These are phyloP conservation scores for Stenocarpella maydis DNA, from an alignment of 2,329 filamentous ascomycete genomes.

Conservation along the genomic window DNA sequence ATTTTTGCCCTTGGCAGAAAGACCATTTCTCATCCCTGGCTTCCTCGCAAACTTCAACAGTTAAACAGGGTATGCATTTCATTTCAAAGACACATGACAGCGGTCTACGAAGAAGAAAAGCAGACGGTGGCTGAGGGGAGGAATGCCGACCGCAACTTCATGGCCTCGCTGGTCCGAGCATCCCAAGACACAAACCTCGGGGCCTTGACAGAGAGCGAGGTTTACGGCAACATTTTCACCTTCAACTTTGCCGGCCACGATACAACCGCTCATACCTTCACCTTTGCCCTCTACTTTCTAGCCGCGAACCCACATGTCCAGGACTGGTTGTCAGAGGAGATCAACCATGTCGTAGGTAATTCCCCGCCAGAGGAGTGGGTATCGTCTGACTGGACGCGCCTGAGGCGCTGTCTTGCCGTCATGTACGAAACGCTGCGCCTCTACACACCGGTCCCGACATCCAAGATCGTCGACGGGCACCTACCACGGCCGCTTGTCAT, in stretches of 20 bases:
- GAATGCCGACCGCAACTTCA: not conserved
- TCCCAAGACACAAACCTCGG: not conserved
- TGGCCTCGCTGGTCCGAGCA: conserved; percentile 25
- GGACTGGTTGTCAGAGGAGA: conserved; percentile 53
- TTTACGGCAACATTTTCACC: conserved; percentile 58
- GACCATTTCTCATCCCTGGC: too few relatives aligned
- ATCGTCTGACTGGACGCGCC: conserved; percentile 49
- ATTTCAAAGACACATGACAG: conserved; percentile 43
- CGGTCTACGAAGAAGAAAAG: conserved; percentile 44
- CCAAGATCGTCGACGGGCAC: not conserved
- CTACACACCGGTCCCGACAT: conserved; percentile 45
- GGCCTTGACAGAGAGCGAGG: conserved; percentile 50
- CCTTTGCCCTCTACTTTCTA: conserved; percentile 52
- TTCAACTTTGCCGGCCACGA: conserved; percentile 61
- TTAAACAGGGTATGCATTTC: conserved; percentile 39
- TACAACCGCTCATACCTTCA: conserved; percentile 56
- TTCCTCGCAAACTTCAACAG: conserved; percentile 40
- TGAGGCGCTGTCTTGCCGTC: conserved; percentile 50
- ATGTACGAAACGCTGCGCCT: conserved; percentile 54
- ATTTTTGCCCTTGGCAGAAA: conserved; percentile 43
- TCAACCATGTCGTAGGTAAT: conserved; percentile 41
- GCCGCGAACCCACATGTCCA: conserved; percentile 54
- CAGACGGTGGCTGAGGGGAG: not conserved
- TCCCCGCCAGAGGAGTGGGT: conserved; percentile 41
- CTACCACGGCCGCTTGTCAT: conserved; percentile 24